phyloP scores from a whole-genome alignment of 306 rosid species.

The Canavalia gladiata region DNA sequence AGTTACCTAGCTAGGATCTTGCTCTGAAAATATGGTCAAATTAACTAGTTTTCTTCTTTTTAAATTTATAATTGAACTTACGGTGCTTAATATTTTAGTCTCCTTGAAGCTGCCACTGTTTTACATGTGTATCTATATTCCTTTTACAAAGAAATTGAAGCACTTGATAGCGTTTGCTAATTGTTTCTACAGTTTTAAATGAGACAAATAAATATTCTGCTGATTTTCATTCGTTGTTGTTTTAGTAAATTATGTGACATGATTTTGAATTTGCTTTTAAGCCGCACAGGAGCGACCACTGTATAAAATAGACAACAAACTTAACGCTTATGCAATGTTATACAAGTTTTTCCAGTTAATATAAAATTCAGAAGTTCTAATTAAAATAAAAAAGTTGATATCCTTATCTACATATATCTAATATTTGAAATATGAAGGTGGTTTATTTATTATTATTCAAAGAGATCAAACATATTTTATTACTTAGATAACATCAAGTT shows the following conservation, averaged over 20 bases:
- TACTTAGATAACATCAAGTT: neutral
- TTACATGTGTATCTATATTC: constrained; percentile 27
- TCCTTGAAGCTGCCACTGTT: constrained; percentile 29
- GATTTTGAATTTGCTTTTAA: neutral
- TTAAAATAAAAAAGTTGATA: too few species aligned
- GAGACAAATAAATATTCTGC: neutral
- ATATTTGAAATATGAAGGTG: too few species aligned
- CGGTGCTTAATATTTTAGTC: constrained; percentile 30
- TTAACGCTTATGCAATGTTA: neutral
- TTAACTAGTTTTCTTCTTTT: constrained; percentile 26
- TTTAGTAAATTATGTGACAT: neutral
- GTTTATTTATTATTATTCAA: too few species aligned
- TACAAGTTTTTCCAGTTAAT: neutral
- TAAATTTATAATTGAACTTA: constrained; percentile 15
- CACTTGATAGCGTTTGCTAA: constrained; percentile 1
- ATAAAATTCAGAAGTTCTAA: neutral
- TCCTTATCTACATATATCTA: too few species aligned
- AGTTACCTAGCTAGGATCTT: constrained; percentile 45
- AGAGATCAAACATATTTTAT: neutral
- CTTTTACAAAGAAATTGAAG: constrained; percentile 17
- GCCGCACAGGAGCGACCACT: neutral
- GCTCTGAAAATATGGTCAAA: constrained; percentile 18
- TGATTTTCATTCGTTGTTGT: neutral
- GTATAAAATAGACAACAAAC: neutral
- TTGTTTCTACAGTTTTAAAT: neutral